Base-by-base conservation (phyloP, 2,329 filamentous ascomycete genomes). In the Cytospora leucostoma region DNA sequence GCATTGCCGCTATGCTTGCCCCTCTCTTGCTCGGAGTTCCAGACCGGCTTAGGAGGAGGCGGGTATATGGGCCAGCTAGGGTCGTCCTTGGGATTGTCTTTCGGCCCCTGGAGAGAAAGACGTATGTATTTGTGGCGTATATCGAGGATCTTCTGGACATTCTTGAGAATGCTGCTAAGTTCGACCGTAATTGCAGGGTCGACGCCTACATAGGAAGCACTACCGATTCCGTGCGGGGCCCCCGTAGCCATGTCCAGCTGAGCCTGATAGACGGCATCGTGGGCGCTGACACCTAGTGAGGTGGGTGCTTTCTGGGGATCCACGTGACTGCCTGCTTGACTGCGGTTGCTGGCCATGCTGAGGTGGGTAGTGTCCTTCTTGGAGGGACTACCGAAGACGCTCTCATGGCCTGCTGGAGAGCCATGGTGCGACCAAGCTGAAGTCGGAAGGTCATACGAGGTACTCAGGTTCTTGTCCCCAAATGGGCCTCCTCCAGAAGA, bases 91-190 rank as follows among this genome's bases (percentile, higher is more conserved):
- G 95, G 95, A 69, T 98, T 97, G 73, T 97, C 92, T 13, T 86
- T 84, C 8, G 88, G 84, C 11, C 90, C 85, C 73, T 99, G 95
- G 21, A 93, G 80, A 0, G 95, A 98, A 17, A 97, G 77, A 1
- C 86, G 81, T 59, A 98, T 91, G 76, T 98, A 99, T 71, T 92
- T 96, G 74, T 93, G 88, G 65, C 95, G 87, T 49, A 93, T 82
- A 70, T 97, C 92, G 53, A 97, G 77, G n/a, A 98, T 86, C 68
- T 90, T 89, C 74, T 96, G 91, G 62, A 99, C 92, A 69, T 95
- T 96, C 68, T 88, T 88, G 71, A 96, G 97, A 68, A 99, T 97
- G 21, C 87, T 84, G 70, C 86, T 87, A 67, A 99, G 79, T 76
- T 99, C 95, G 2, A 90, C 83, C 2, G 92, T 92, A 68, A 98